phyloP scores from a whole-genome alignment of 305 asterid species.

The Striga hermonthica region DNA sequence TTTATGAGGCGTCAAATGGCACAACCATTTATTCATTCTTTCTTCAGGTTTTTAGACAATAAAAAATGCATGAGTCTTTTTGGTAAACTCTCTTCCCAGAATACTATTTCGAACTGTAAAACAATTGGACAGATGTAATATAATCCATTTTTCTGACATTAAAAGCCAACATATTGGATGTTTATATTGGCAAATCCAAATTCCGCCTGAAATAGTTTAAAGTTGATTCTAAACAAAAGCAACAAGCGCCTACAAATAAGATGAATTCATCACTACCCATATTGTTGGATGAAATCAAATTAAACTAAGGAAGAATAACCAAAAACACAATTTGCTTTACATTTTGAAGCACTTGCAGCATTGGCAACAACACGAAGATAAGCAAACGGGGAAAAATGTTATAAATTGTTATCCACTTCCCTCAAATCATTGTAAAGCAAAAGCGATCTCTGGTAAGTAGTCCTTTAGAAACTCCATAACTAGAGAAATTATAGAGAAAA shows the following conservation, averaged over 20 bases:
- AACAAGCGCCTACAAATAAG: neutral
- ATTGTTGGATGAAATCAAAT: too few species aligned
- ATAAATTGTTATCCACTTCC: too few species aligned
- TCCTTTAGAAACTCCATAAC: too few species aligned
- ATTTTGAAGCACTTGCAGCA: too few species aligned
- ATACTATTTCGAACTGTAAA: neutral
- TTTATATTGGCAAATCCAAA: slow-evolving; percentile 9
- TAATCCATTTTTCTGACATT: neutral
- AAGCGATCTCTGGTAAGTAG: too few species aligned
- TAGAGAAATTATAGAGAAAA: too few species aligned
- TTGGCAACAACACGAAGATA: too few species aligned
- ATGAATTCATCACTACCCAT: too few species aligned
- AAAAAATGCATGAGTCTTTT: neutral
- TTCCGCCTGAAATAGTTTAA: neutral
- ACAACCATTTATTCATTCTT: neutral
- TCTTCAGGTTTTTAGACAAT: neutral
- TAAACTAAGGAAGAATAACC: too few species aligned
- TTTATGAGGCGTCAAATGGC: neutral
- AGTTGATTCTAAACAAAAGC: neutral
- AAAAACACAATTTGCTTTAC: too few species aligned
- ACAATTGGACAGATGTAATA: neutral
- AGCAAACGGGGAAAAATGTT: too few species aligned
- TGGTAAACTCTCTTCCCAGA: slow-evolving; percentile 2
- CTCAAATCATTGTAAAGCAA: too few species aligned
- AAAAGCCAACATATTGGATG: neutral